phyloP scores from a whole-genome alignment of 1,284 basidiomycete genomes.

The Leccinum subfulvum region DNA sequence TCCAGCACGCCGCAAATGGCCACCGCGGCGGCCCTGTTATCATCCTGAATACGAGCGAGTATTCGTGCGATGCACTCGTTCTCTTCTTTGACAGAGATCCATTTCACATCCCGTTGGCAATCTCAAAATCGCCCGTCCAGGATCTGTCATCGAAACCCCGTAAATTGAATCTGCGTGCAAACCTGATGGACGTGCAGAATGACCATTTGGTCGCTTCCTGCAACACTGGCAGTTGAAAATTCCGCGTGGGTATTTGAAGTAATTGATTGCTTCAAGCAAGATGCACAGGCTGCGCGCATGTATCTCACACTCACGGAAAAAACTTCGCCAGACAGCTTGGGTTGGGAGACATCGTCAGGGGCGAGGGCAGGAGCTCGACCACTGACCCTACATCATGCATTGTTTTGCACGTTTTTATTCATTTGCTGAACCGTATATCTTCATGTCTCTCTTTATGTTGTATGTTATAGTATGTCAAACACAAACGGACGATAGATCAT shows the following conservation, averaged over 20 bases:
- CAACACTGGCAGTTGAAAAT: too few species aligned
- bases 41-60: background rate
- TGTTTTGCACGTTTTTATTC: background rate
- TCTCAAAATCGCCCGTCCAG: background rate
- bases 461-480: background rate
- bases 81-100: background rate
- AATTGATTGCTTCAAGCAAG: background rate
- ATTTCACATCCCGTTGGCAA: background rate
- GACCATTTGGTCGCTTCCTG: background rate
- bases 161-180: background rate
- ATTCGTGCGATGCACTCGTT: background rate
- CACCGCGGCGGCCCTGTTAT: background rate
- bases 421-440: background rate
- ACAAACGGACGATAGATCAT: background rate
- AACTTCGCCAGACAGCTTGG: background rate
- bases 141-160: background rate
- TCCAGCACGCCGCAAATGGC: background rate
- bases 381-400: background rate
- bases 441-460: too few species aligned
- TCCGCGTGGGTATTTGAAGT: too few species aligned
- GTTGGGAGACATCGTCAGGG: background rate
- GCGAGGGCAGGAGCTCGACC: background rate
- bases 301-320: background rate
- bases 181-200: background rate
- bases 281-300: background rate